phyloP scores from a whole-genome alignment of 192 early-diverging fungal species.

The Chytriomyces sp. region DNA sequence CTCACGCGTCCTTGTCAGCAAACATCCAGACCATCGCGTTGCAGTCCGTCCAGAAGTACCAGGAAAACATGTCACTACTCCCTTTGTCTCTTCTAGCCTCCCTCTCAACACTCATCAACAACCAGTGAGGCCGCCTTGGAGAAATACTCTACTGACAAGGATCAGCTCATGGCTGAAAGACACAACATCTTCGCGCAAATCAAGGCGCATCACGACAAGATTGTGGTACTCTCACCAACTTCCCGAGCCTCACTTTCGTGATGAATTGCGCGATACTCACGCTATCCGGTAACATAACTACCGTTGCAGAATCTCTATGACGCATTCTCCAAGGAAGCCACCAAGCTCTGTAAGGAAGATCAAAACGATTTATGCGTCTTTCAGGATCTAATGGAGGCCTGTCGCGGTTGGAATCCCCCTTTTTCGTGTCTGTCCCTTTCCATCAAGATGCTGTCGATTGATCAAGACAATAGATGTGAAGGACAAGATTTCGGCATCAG shows the following conservation, averaged over 20 bases:
- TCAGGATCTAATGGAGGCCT: neutral
- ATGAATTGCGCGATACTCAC: neutral
- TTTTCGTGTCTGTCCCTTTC: neutral
- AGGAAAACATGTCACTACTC: neutral
- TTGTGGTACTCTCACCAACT: too few relatives aligned
- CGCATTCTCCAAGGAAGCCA: conserved; percentile 7
- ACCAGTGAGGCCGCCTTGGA: neutral
- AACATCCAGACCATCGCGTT: conserved; percentile 8
- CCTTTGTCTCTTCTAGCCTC: neutral
- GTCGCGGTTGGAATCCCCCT: neutral
- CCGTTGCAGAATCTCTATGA: conserved; percentile 2
- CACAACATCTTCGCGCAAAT: neutral
- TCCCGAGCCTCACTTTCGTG: too few relatives aligned
- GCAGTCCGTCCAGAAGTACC: neutral
- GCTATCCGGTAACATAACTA: neutral
- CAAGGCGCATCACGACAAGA: neutral
- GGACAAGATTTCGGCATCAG: too few relatives aligned
- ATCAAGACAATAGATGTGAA: too few relatives aligned
- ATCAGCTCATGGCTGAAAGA: neutral
- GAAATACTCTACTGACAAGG: neutral
- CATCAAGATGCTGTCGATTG: too few relatives aligned
- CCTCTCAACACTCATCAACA: neutral
- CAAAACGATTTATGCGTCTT: neutral
- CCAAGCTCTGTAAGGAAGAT: conserved; percentile 1
- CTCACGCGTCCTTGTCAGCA: conserved; percentile 1